Evolutionary conservation across 108 stramenopile species (phyloP).

Genomic region (Discostella stelligeroides): DNA sequence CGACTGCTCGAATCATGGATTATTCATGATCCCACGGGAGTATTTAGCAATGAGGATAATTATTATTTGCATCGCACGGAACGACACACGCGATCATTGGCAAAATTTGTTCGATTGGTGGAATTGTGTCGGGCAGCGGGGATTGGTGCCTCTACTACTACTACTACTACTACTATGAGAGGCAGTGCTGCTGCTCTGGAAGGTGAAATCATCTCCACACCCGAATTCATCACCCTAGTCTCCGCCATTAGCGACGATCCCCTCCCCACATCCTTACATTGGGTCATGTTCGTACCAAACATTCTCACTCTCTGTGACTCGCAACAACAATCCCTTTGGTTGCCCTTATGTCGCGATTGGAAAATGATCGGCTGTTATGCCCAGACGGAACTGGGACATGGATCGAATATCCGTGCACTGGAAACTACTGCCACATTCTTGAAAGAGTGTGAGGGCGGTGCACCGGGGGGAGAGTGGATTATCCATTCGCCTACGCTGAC

Average conservation of each 20-base stretch:
- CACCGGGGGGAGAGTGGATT: conserved; percentile 73
- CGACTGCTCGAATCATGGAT: conserved; percentile 73
- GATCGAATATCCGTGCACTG: conserved; percentile 89
- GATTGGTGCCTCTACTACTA: conserved; percentile 38
- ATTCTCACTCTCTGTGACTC: conserved; percentile 83
- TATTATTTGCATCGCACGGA: conserved; percentile 82
- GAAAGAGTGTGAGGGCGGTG: conserved; percentile 63
- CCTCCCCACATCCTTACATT: conserved; percentile 80
- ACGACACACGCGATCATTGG: conserved; percentile 74
- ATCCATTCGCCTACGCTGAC: conserved; percentile 91
- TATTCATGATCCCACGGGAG: conserved; percentile 58
- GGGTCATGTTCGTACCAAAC: conserved; percentile 94
- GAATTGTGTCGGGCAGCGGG: conserved; percentile 82
- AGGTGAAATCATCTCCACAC: conserved; percentile 58
- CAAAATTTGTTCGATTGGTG: conserved; percentile 82
- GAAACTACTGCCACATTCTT: conserved; percentile 96
- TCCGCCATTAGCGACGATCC: conserved; percentile 75
- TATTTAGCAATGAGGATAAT: conserved; percentile 80
- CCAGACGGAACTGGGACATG: conserved; percentile 96
- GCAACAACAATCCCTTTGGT: conserved; percentile 88
- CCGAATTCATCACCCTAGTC: conserved; percentile 66
- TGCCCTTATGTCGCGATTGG: conserved; percentile 92
- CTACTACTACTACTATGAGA: not conserved
- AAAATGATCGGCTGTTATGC: conserved; percentile 95
- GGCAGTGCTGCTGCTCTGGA: conserved; percentile 24